Evolutionary conservation across 768 basidiomycete species (phyloP), one percentile per base, ranked within the genome.

Genomic region (Fomitopsis serialis): DNA sequence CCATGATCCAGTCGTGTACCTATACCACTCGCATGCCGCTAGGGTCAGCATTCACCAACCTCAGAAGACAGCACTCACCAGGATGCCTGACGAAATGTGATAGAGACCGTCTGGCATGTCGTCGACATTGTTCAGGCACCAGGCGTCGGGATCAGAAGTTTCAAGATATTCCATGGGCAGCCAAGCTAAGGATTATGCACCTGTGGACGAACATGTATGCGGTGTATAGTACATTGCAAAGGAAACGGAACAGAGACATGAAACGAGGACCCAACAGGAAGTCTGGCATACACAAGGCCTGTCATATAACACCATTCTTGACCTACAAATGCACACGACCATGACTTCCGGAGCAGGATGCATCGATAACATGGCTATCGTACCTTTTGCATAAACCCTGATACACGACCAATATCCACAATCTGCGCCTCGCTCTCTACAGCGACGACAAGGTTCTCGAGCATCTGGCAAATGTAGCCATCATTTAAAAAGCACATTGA

Each of bases 381-480:
- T 48, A 89, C 89, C 77, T 91, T 93, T 68, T 90, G 88, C 88
- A 95, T 89, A 68, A 95, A 94, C 1, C 87, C 88, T 45, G 91
- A 91, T 37, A 95, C 87, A 50, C 91, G 82, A 42, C 82, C 83
- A 50, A 94, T 83, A 67, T 94, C 92, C 27, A 89, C 81, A 53
- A 87, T 78, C 54, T 87, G 82, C 2, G 52, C 72, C 63, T 95
- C 92, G 62, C 91, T 94, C 67, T 96, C 92, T 48, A 97, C 81
- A 27, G 94, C 92, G 58, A 88, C 74, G 25, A 95, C 79, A 48
- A 97, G 76, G 58, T 87, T 84, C 59, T 91, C 91, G 51, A 96
- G 74, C 83, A 91, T 87, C 86, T 91, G 62, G 27, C 51, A 47
- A 58, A 60, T 32, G 52, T 55, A 50, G 50, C 58, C 48, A 44